phyloP scores from a whole-genome alignment of 345 rosid species.

The Sisymbrium altissimum region DNA sequence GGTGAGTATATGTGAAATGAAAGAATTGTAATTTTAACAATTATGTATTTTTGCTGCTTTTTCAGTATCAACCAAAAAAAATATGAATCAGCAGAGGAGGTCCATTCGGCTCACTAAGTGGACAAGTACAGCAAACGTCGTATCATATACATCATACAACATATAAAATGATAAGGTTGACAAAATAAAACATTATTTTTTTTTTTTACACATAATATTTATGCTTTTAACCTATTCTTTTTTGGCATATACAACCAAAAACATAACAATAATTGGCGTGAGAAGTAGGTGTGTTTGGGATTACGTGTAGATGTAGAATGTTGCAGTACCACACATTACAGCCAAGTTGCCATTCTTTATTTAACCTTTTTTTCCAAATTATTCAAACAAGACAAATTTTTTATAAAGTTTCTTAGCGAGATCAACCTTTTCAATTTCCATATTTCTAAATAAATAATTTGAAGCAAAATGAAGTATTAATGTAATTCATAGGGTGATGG shows the following conservation, averaged over 20 bases:
- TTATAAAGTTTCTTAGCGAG: neutral
- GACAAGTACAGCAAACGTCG: neutral
- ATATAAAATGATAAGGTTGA: conserved; percentile 25
- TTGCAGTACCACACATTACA: conserved; percentile 25
- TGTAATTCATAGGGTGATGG: neutral
- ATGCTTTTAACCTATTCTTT: neutral
- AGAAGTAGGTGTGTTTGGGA: neutral
- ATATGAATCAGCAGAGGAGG: neutral
- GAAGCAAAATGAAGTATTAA: neutral
- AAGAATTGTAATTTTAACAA: neutral
- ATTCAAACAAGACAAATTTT: neutral
- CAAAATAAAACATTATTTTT: neutral
- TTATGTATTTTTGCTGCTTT: neutral
- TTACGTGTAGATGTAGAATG: conserved; percentile 28
- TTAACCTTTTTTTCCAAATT: neutral
- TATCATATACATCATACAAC: conserved; percentile 20
- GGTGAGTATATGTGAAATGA: too few relatives aligned
- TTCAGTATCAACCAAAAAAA: neutral
- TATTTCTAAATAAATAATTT: neutral
- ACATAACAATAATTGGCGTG: conserved; percentile 26
- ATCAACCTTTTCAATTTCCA: neutral
- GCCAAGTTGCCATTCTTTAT: conserved; percentile 24
- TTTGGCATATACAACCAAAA: conserved; percentile 2
- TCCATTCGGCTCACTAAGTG: conserved; percentile 13
- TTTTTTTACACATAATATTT: neutral